These are phyloP conservation scores for Globisporangium spinosum DNA, from an alignment of 352 stramenopile genomes.

Conservation along the genomic window DNA sequence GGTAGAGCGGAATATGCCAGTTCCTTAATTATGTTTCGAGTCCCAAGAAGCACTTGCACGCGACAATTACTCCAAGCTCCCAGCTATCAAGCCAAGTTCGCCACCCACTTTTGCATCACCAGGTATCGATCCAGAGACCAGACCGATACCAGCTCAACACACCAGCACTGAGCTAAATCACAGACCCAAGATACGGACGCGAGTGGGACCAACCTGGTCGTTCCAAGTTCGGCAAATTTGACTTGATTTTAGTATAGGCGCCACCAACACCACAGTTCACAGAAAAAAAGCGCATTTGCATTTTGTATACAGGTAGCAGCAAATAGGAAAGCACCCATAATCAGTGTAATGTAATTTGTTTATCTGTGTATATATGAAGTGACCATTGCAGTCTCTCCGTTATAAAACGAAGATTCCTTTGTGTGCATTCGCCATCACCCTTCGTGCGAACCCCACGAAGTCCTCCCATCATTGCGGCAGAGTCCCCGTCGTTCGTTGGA, in stretches of 20 bases:
- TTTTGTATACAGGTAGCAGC: background rate
- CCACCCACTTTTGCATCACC: background rate
- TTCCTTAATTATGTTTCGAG: slow-evolving; percentile 18
- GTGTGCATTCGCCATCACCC: background rate
- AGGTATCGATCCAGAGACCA: background rate
- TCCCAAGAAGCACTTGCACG: slow-evolving; percentile 18
- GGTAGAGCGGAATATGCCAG: slow-evolving; percentile 11
- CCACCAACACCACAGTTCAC: background rate
- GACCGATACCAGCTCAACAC: background rate
- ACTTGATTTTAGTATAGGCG: background rate
- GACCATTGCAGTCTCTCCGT: no score
- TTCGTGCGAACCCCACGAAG: no score
- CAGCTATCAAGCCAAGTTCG: background rate
- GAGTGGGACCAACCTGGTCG: background rate
- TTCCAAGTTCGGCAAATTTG: background rate
- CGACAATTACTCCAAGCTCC: slow-evolving; percentile 23
- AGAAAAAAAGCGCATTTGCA: background rate
- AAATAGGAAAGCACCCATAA: background rate
- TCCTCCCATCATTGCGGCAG: no score
- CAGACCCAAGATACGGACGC: background rate
- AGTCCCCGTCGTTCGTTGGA: background rate
- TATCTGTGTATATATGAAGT: no score
- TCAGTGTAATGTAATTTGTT: background rate
- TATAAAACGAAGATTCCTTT: no score
- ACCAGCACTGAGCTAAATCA: background rate